These are phyloP conservation scores for Erythrophleum fordii DNA, from an alignment of 306 rosid species.

Conservation along the genomic window DNA sequence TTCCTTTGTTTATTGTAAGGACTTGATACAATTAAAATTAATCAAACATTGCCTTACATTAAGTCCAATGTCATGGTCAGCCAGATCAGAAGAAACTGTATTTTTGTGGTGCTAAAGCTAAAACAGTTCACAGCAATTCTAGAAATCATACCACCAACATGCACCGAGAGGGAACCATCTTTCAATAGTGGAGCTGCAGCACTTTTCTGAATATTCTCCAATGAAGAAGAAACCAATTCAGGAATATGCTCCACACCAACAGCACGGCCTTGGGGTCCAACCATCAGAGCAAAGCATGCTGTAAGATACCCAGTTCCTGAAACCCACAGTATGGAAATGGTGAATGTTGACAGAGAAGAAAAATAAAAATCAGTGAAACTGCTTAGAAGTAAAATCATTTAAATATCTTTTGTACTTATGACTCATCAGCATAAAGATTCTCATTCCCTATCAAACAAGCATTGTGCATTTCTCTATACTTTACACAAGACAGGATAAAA, in stretches of 20 bases:
- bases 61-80: background rate
- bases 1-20: conserved; percentile 16
- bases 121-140: conserved; percentile 26
- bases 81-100: background rate
- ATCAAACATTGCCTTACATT: conserved; percentile 2
- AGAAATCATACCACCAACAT: conserved; percentile 73
- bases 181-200: conserved; percentile 77
- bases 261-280: conserved; percentile 83
- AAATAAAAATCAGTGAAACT: background rate
- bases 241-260: conserved; percentile 98
- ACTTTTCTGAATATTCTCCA: conserved; percentile 74
- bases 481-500: background rate
- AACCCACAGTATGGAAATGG: background rate
- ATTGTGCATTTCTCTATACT: conserved; percentile 1
- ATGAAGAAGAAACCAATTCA: conserved; percentile 79
- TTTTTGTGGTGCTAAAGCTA: background rate
- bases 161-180: conserved; percentile 84
- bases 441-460: conserved; percentile 18
- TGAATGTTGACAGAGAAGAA: background rate
- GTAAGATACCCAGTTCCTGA: conserved; percentile 96
- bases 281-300: conserved; percentile 94
- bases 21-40: conserved; percentile 4
- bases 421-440: background rate
- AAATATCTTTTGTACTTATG: background rate
- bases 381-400: background rate